phyloP scores from a whole-genome alignment of 164 flowering plant genomes.

The Warburgia ugandensis region DNA sequence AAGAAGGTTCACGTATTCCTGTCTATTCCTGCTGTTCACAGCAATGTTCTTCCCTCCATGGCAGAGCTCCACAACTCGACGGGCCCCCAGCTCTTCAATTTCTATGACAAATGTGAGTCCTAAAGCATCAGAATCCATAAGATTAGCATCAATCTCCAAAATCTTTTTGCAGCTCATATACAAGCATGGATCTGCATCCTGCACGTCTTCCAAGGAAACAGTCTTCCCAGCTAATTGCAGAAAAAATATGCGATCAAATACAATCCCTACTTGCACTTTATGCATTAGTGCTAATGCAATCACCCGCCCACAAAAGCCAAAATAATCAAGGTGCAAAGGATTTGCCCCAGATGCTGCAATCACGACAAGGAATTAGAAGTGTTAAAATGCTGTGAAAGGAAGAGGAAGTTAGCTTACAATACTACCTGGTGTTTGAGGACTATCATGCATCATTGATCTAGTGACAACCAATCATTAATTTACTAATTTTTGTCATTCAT shows the following conservation, averaged over 20 bases:
- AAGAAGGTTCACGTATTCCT: slow-evolving; percentile 62
- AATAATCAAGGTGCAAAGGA: slow-evolving; percentile 75
- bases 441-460: too few species aligned
- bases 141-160: slow-evolving; percentile 71
- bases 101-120: slow-evolving; percentile 84
- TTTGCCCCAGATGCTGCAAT: slow-evolving; percentile 87
- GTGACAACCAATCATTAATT: too few species aligned
- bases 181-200: slow-evolving; percentile 76
- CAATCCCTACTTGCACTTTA: slow-evolving; percentile 78
- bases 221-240: slow-evolving; percentile 59
- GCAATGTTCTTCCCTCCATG: slow-evolving; percentile 51
- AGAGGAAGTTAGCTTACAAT: too few species aligned
- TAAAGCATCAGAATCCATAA: slow-evolving; percentile 74
- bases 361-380: too few species aligned
- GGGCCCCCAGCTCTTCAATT: slow-evolving; percentile 70
- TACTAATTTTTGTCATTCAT: too few species aligned
- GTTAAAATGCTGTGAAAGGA: too few species aligned
- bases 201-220: slow-evolving; percentile 64
- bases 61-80: slow-evolving; percentile 63
- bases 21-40: slow-evolving; percentile 68
- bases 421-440: too few species aligned
- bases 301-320: slow-evolving; percentile 71
- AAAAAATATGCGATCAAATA: slow-evolving; percentile 74
- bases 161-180: slow-evolving; percentile 77
- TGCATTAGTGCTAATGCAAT: slow-evolving; percentile 87